Conservation (phyloP, 495 filamentous ascomycete genomes). For the Podospora comata region DNA sequence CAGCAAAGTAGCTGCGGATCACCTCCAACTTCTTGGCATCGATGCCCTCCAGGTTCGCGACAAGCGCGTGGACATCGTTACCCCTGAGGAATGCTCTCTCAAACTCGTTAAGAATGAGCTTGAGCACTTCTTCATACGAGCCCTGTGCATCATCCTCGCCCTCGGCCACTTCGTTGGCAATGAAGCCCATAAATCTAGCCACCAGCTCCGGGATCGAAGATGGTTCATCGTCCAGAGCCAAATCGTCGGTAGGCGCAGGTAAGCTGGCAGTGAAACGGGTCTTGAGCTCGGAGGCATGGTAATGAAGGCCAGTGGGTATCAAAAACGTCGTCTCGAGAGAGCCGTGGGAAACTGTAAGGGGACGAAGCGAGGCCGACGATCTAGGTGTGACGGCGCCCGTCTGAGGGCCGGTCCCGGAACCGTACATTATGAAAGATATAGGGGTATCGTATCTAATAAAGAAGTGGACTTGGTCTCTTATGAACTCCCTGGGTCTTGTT, state of each 20-base stretch:
- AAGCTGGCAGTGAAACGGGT: slow-evolving; percentile 80
- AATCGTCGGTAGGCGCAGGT: slow-evolving; percentile 88
- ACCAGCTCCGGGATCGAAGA: slow-evolving; percentile 89
- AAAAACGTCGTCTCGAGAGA: slow-evolving; percentile 93
- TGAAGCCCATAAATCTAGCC: slow-evolving; percentile 84
- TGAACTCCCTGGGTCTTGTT: slow-evolving; percentile 3
- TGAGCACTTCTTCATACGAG: slow-evolving; percentile 82
- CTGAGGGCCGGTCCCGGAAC: slow-evolving; percentile 74
- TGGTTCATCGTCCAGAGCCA: slow-evolving; percentile 95
- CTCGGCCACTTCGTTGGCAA: slow-evolving; percentile 79
- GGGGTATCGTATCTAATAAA: slow-evolving; percentile 32
- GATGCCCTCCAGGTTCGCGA: slow-evolving; percentile 80
- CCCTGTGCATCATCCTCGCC: slow-evolving; percentile 85
- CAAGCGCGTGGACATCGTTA: slow-evolving; percentile 93
- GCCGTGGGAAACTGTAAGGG: slow-evolving; percentile 84
- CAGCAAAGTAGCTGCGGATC: slow-evolving; percentile 84
- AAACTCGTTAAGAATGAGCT: slow-evolving; percentile 87
- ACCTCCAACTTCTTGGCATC: slow-evolving; percentile 83
- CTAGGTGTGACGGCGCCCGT: slow-evolving; percentile 95
- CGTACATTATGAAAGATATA: slow-evolving; percentile 65
- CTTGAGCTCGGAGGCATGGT: slow-evolving; percentile 89
- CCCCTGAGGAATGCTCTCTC: slow-evolving; percentile 90
- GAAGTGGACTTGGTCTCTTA: slow-evolving; percentile 3
- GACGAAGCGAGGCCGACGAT: slow-evolving; percentile 81
- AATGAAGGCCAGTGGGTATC: slow-evolving; percentile 90